Base-by-base conservation (phyloP, 176 grass and related monocot species). In the Pontederia crassipes region DNA sequence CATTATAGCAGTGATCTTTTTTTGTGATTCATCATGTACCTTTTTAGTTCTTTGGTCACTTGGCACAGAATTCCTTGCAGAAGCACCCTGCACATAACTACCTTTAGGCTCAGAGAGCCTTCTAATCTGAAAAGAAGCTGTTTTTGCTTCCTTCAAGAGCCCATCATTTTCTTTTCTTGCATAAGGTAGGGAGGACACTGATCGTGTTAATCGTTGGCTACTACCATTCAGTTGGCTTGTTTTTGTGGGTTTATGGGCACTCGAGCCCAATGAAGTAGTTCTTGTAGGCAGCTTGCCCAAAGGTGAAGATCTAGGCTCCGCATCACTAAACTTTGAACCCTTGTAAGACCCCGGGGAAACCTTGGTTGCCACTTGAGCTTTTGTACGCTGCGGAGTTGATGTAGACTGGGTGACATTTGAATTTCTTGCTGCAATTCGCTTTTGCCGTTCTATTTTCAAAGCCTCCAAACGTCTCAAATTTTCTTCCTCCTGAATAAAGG, bases 381-480 rank as follows among this genome's bases (percentile, higher is more conserved):
- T 74, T 29, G 57, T 52, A 11, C 18, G 56, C 48, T 72, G 57
- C 13, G 56, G 57, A 35, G 47, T 61, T 32, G 48, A 61, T 52
- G 57, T 56, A 57, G 81, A 28, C 67, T 78, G 74, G 2, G 75
- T 70, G 52, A 59, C 59, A 57, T 62, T 57, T 53, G 71, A 29
- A 29, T 67, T 65, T 81, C 79, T 92, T 35, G 94, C 68, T 18
- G 88, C 77, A 14, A 98, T 98, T 76, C 88, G 85, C 74, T 98
- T 92, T 86, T 98, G 77, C 68, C 94, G 72, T 68, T 98, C 94
- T 68, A 74, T 62, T 83, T 89, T 98, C 69, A 98, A 80, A 61
- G 77, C 86, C 52, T 98, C 94, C 28, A 98, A 65, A 14, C 94
- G 84, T 60, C 85, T 98, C 45, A 82, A 76, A 46, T 92, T 80